Evolutionary conservation across 179 eudicot genomes (phyloP).

Genomic region (Kewa caespitosa): DNA sequence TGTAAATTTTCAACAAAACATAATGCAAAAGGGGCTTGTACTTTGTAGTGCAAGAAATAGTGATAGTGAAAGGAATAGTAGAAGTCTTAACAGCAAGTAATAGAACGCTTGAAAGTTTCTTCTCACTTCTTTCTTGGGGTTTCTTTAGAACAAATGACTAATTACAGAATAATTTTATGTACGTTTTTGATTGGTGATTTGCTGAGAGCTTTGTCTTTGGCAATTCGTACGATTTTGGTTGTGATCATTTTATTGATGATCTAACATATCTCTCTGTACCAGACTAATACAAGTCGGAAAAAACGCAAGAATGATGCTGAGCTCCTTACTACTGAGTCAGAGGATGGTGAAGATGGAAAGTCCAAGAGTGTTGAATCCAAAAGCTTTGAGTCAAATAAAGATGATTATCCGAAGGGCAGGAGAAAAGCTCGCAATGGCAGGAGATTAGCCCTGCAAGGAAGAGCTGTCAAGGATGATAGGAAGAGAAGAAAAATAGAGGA

Average conservation of each 20-base stretch:
- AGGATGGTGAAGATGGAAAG: constrained; percentile 52
- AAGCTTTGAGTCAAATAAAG: constrained; percentile 58
- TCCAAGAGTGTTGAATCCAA: constrained; percentile 49
- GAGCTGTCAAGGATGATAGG: constrained; percentile 56
- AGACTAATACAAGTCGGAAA: constrained; percentile 77
- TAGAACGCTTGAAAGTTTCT: too few relatives aligned
- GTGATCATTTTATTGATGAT: background rate
- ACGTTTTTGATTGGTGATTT: too few relatives aligned
- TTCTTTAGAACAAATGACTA: background rate
- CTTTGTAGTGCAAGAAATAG: too few relatives aligned
- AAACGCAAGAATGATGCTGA: constrained; percentile 79
- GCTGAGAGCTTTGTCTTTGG: too few relatives aligned
- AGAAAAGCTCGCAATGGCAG: constrained; percentile 74
- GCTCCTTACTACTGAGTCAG: constrained; percentile 56
- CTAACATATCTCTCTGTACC: constrained; percentile 22
- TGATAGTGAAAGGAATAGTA: too few relatives aligned
- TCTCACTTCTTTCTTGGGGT: background rate
- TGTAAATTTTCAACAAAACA: too few relatives aligned
- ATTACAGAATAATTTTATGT: background rate
- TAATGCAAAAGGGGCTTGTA: too few relatives aligned
- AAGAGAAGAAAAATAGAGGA: constrained; percentile 54
- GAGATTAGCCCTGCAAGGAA: constrained; percentile 63
- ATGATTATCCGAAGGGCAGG: constrained; percentile 81
- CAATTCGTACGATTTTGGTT: too few relatives aligned
- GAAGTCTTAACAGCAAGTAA: too few relatives aligned